A percentile compares a stretch with the other conserved stretches of the same genome.
Evolutionary conservation across 306 rosid genomes (phyloP).

Genomic region (Luffa aegyptiaca): DNA sequence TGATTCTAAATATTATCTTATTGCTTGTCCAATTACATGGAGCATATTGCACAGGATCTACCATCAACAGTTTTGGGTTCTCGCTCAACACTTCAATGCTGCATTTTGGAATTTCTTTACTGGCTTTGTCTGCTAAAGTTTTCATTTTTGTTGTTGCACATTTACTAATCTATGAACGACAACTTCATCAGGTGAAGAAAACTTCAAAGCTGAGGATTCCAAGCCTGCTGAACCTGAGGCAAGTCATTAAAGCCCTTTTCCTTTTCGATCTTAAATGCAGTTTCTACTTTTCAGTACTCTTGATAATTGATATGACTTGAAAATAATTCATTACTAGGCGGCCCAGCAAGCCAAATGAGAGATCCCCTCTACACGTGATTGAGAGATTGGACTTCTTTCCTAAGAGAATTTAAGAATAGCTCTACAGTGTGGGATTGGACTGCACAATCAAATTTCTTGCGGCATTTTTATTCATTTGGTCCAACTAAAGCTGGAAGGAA

Average conservation of each 20-base stretch:
- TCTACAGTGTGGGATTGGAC: constrained; percentile 1
- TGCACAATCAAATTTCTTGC: background rate
- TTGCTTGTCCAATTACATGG: background rate
- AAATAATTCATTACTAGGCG: background rate
- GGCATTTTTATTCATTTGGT: background rate
- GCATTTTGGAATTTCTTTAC: background rate
- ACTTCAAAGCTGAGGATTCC: constrained; percentile 43
- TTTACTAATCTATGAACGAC: background rate
- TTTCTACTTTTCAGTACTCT: background rate
- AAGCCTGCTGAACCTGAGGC: constrained; percentile 54
- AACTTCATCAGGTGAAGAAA: constrained; percentile 45
- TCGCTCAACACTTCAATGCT: background rate
- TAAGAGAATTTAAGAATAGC: background rate
- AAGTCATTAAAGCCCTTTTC: background rate
- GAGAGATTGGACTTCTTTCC: background rate
- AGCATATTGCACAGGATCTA: background rate
- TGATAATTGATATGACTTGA: background rate
- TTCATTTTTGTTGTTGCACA: background rate
- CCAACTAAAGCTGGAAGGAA: constrained; percentile 1
- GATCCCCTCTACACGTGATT: background rate
- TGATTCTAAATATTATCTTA: background rate
- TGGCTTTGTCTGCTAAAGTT: background rate
- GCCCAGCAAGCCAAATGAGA: constrained; percentile 2
- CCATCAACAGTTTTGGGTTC: background rate
- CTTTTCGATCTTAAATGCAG: background rate